Evolutionary conservation across 805 yeast species (phyloP).

Genomic region (Ogataea naganishii): DNA sequence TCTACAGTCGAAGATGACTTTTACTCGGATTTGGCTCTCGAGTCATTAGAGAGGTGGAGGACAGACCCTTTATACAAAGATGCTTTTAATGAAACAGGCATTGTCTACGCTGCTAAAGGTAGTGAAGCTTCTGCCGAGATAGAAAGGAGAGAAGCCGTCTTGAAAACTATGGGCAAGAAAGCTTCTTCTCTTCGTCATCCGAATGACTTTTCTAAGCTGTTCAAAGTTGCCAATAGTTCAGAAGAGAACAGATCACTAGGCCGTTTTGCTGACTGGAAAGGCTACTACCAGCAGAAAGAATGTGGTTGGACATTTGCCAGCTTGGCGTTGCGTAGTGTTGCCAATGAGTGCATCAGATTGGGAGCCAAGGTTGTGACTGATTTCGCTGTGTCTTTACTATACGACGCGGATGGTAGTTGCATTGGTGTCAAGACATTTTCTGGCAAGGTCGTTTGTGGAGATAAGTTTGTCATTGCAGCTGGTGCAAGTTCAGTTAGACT

Average conservation of each 20-base stretch:
- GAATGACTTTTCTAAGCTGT: conserved; percentile 6
- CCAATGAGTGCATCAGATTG: conserved; percentile 17
- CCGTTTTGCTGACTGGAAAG: conserved; percentile 22
- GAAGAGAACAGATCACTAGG: no score
- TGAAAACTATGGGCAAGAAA: conserved; percentile 3
- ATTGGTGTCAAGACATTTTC: conserved; percentile 20
- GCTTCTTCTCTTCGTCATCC: conserved; percentile 6
- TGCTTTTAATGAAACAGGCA: conserved; percentile 25
- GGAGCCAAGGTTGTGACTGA: conserved; percentile 26
- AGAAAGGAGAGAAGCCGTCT: conserved; percentile 3
- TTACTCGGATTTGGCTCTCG: conserved; percentile 23
- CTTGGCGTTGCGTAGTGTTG: conserved; percentile 20
- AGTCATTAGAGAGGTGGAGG: conserved; percentile 26
- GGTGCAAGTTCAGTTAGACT: conserved; percentile 30
- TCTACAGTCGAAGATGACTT: conserved; percentile 17
- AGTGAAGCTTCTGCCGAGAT: conserved; percentile 7
- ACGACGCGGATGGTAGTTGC: conserved; percentile 7
- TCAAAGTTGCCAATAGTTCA: conserved; percentile 1
- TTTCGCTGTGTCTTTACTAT: conserved; percentile 14
- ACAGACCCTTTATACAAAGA: conserved; percentile 20
- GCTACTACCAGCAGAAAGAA: conserved; percentile 20
- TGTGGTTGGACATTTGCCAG: conserved; percentile 31
- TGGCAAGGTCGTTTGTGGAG: conserved; percentile 19
- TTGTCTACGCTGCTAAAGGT: conserved; percentile 20
- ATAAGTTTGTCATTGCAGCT: conserved; percentile 25